A percentile compares a stretch with the other conserved stretches of the same genome.
Conservation (phyloP, 768 basidiomycete species). For the Botryobasidium botryosum region DNA sequence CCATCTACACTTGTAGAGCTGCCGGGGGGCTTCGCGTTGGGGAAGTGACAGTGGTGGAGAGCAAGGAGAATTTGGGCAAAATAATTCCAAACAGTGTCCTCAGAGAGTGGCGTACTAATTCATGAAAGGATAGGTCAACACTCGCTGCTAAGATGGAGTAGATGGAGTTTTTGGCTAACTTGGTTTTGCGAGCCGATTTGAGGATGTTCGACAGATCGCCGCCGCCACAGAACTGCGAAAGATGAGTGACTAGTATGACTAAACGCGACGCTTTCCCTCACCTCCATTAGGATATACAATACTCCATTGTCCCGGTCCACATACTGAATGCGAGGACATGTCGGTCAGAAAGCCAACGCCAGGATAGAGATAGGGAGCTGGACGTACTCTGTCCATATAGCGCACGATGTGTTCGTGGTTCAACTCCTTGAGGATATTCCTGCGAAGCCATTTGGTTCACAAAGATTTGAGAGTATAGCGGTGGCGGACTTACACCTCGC, state of each 20-base stretch:
- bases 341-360: slow-evolving; percentile 13
- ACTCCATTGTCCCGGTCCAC: slow-evolving; percentile 84
- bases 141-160: no score
- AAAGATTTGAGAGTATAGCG: background rate
- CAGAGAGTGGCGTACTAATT: slow-evolving; percentile 56
- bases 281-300: slow-evolving; percentile 95
- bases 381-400: slow-evolving; percentile 62
- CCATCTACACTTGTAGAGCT: no score
- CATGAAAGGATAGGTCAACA: slow-evolving; percentile 27
- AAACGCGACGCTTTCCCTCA: slow-evolving; percentile 11
- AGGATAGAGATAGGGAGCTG: background rate
- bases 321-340: slow-evolving; percentile 23
- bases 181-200: slow-evolving; percentile 30
- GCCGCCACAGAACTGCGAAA: slow-evolving; percentile 64
- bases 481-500: slow-evolving; percentile 70
- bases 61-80: slow-evolving; percentile 87
- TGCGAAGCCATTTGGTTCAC: slow-evolving; percentile 18
- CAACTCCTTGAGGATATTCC: slow-evolving; percentile 92
- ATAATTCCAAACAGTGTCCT: slow-evolving; percentile 92
- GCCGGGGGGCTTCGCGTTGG: slow-evolving; percentile 28
- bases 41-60: slow-evolving; percentile 84
- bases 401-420: slow-evolving; percentile 94
- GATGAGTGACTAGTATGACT: background rate
- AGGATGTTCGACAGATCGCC: slow-evolving; percentile 86
- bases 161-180: background rate